Base-by-base conservation (phyloP, 768 basidiomycete genomes). In the Suillus bovinus region DNA sequence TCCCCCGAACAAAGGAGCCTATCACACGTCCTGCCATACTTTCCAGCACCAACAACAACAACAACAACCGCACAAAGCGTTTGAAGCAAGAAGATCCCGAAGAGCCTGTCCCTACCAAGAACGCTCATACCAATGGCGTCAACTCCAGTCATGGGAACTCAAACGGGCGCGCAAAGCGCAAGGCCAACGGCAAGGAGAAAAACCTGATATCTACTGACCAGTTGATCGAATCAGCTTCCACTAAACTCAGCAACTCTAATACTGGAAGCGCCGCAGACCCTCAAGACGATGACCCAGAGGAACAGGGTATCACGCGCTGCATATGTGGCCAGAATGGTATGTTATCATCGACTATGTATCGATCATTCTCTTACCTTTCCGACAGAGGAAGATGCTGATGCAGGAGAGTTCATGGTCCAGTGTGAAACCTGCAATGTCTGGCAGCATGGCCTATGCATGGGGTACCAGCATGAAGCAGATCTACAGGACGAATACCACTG, bases 371-470 rank as follows among this genome's bases (percentile, higher is more conserved):
- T 73, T 66, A 78, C 70, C 68, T 60, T 62, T 59, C 64, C 71
- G 77, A 77, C 76, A 81, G 89, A 90, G 74, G 87, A 88, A 69
- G 88, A 90, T 71, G 84, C 86, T 58, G 88, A 90, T 72, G 93
- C 91, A 58, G 93, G 94, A 54, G 95, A 94, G 74, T 93, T 96
- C 79, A 97, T 98, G 93, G 94, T 98, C 57, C 91, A 94, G 74
- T 99, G 96, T 78, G 96, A 99, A 78, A 88, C 82, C 49, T 99
- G 96, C 80, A 92, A 95, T 70, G 93, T 93, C 60, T 99, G 96
- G 96, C 96, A 99, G 77, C 96, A 99, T 73, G 95, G 95, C 4
- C 82, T 88, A 11, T 99, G 97, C 78, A 94, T 99, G 87, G 96
- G 95, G 46, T 92, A 91, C 74, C 87, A 91, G 67, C 84, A 85